Conservation (phyloP, 345 rosid genomes). For the Lepidium aucheri region DNA sequence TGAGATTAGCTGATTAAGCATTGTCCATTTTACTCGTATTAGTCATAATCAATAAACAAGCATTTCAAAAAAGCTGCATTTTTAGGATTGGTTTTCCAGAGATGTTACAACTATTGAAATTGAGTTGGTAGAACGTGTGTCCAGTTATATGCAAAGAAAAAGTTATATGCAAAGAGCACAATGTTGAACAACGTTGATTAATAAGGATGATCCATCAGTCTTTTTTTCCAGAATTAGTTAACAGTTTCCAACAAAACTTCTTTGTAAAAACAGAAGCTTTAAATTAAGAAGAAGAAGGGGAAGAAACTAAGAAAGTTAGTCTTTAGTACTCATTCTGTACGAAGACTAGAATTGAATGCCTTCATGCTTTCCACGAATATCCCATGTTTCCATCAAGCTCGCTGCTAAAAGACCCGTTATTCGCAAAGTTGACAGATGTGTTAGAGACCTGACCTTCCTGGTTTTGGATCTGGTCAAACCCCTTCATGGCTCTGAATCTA, state of each 20-base stretch:
- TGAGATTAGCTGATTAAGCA: too few relatives aligned
- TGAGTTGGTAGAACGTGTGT: too few relatives aligned
- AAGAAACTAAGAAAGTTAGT: constrained; percentile 11
- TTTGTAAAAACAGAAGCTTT: constrained; percentile 15
- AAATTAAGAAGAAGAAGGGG: not conserved
- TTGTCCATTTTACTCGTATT: too few relatives aligned
- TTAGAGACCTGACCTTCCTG: constrained; percentile 52
- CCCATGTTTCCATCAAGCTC: constrained; percentile 59
- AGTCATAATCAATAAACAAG: too few relatives aligned
- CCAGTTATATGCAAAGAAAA: too few relatives aligned
- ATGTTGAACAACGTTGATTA: constrained; percentile 6
- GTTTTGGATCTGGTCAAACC: constrained; percentile 33
- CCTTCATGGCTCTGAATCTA: constrained; percentile 57
- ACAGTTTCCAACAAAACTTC: constrained; percentile 8
- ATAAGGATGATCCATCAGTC: constrained; percentile 2
- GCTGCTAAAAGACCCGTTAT: constrained; percentile 53
- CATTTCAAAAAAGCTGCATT: too few relatives aligned
- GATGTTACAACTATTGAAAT: too few relatives aligned
- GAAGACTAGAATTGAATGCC: not conserved
- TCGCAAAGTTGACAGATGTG: constrained; percentile 54
- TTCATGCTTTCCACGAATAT: constrained; percentile 51
- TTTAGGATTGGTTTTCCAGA: too few relatives aligned
- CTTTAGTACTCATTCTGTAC: constrained; percentile 21
- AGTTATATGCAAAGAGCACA: not conserved
- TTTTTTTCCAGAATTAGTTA: constrained; percentile 1